Base-by-base conservation (phyloP, 1,284 basidiomycete genomes). In the Pyrrhoderma noxium region DNA sequence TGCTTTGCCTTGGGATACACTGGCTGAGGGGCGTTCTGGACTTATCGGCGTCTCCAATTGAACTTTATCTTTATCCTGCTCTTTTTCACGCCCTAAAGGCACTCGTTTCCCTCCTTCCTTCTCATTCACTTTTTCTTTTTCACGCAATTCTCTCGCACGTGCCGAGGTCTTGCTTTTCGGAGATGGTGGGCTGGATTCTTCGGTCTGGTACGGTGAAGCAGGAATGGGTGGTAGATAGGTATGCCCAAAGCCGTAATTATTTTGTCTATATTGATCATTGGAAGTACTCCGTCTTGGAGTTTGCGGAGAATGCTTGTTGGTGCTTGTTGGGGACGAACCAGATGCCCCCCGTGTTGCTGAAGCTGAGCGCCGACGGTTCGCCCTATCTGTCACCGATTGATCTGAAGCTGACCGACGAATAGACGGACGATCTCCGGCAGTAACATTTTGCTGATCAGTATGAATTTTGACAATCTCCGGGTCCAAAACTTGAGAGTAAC, bases 191-290 rank as follows among this genome's bases (percentile, higher is more conserved):
- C 64, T 66, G 51, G 65, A 69, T 40, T 62, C 61, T 46, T 69
- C 67, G 22, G 65, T 68, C 8, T 66, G 50, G 25, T 65, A 69
- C 0, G 65, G 65, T 2, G 67, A 69, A 23, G 61, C 65, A 23
- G 65, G 65, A 37, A 67, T 67, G 4, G 65, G 67, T n/a, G 65
- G 67, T 35, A 67, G 67, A 16, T 65, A 57, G 8, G 53, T 52
- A 14, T 41, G 39, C 18, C 35, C 38, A 19, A 47, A 47, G 3
- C 44, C 51, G 19, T 53, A 46, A 14, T 38, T 31, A 18, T 40
- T 44, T 9, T 47, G 39, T 21, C 46, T 39, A 13, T 22, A 11
- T 8, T 53, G 42, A 3, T 23, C 16, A 38, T 43, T 43, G 5
- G 41, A 25, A 23, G 51, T 43, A 36, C 13, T 37, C 5, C 46